These are phyloP conservation scores for Schizosaccharomyces cryophilus DNA, from an alignment of 805 yeast genomes.

Conservation along the genomic window DNA sequence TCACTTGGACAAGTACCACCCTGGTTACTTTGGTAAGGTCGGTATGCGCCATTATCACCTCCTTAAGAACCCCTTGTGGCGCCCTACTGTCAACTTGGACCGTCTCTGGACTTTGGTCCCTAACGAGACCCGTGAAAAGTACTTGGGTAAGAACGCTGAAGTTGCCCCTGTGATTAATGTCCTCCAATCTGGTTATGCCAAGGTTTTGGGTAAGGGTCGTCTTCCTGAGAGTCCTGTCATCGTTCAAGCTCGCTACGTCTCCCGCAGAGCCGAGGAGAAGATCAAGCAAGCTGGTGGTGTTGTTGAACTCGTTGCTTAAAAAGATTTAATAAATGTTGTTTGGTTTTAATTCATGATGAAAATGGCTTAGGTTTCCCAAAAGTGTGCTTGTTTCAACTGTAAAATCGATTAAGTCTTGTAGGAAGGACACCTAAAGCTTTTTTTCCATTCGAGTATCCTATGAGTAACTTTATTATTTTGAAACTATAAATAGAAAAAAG, in stretches of 20 bases:
- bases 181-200: slow-evolving; percentile 98
- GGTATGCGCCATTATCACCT: slow-evolving; percentile 99
- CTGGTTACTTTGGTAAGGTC: slow-evolving; percentile 99
- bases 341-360: background rate
- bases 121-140: slow-evolving; percentile 79
- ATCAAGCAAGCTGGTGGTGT: slow-evolving; percentile 99
- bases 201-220: slow-evolving; percentile 97
- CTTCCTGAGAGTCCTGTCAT: slow-evolving; percentile 94
- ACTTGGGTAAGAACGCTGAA: slow-evolving; percentile 61
- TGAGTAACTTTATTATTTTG: too few species aligned
- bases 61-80: slow-evolving; percentile 87
- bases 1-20: slow-evolving; percentile 98
- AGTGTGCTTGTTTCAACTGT: background rate
- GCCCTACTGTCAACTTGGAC: slow-evolving; percentile 93
- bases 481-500: too few species aligned
- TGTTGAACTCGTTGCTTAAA: slow-evolving; percentile 94
- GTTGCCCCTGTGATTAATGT: slow-evolving; percentile 99
- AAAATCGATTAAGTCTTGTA: background rate
- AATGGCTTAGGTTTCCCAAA: background rate
- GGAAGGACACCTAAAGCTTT: too few species aligned
- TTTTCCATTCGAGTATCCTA: too few species aligned
- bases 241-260: slow-evolving; percentile 97
- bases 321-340: slow-evolving; percentile 4
- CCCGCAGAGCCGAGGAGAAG: slow-evolving; percentile 97
- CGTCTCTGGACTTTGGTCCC: slow-evolving; percentile 94